Evolutionary conservation across 495 filamentous ascomycete species (phyloP), one percentile per base, ranked within the genome.

Genomic region (Talaromyces trachyspermus): DNA sequence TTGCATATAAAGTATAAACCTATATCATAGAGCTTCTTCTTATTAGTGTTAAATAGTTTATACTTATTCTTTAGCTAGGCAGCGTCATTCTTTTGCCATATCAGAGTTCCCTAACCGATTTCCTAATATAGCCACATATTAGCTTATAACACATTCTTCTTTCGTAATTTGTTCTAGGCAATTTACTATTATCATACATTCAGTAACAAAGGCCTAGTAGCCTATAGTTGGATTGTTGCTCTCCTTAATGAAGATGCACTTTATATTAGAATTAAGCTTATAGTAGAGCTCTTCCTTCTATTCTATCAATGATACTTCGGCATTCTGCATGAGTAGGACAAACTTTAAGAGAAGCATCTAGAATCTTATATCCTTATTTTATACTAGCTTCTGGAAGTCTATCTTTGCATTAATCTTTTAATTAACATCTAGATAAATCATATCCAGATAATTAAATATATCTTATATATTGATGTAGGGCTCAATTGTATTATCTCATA

Each of bases 331-430:
- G 18, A 48, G 27, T 4, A 48, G 33, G 0, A 33, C n/a, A 14
- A 52, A 52, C 18, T 52, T 36, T 11, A 36, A 17, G 24, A 52
- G 50, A 22, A 48, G 43, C 5, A 48, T 38, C 3, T 52, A 25
- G 38, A 48, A 52, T 3, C 26, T 11, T 7, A 36, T 43, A 20
- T 7, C 15, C 1, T n/a, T 33, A n/a, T n/a, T 20, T 43, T 41
- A 36, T 48, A 48, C 15, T 19, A 15, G 7, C 48, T 24, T 3
- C 20, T 18, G 5, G 17, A 10, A 38, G 43, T 35, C 11, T 42
- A 5, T 5, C 38, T 52, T 43, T 11, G 43, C 44, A n/a, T 33
- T 35, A 1, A 8, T 3, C 17, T 15, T 5, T 2, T 10, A n/a
- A 27, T 33, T 46, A 10, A 6, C 7, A 23, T 46, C 43, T 15